Base-by-base conservation (phyloP, 2,329 filamentous ascomycete genomes). In the Fusarium heterosporum region DNA sequence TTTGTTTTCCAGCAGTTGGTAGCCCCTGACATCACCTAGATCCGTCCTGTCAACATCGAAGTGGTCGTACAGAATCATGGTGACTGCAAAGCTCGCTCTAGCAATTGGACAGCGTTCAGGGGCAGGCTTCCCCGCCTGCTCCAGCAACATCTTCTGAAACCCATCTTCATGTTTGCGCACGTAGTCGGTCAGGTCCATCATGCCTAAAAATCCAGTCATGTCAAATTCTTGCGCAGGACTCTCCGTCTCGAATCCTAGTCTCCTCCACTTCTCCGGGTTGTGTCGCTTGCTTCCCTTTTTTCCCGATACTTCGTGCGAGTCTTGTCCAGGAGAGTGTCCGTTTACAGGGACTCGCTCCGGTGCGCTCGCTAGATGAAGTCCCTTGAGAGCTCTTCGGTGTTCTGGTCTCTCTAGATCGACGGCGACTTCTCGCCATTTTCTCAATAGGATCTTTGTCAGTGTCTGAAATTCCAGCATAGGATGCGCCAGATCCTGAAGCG, bases 111-210 rank as follows among this genome's bases (percentile, higher is more conserved):
- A 97, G 36, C 95, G 88, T 75, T 93, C 87, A 50, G 88, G 82
- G 22, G 87, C 72, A 3, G 91, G 87, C 73, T 89, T 88, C 8
- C 90, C 88, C 5, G 92, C 90, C 78, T 99, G 96, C 78, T 99
- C 96, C 34, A 97, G 82, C 16, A 99, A 81, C 70, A 97, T 84
- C 79, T 97, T 97, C 76, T 97, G 94, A 71, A 97, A 98, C 12
- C 89, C 88, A 75, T 97, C 94, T 76, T 97, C 93, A 74, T 97
- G 90, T 75, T 93, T 97, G 73, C 91, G 88, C 47, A 97, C 93
- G 76, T 93, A 99, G 77, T 98, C 94, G 3, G 93, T 93, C 73
- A 99, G 79, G 77, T 99, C 96, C 94, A 99, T 98, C 87, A 99
- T 93, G 28, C 96, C 96, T 53, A 99, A 79, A 76, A 94, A 98